Base-by-base conservation (phyloP, 129 eudicot species). In the Flaveria trinervia region DNA sequence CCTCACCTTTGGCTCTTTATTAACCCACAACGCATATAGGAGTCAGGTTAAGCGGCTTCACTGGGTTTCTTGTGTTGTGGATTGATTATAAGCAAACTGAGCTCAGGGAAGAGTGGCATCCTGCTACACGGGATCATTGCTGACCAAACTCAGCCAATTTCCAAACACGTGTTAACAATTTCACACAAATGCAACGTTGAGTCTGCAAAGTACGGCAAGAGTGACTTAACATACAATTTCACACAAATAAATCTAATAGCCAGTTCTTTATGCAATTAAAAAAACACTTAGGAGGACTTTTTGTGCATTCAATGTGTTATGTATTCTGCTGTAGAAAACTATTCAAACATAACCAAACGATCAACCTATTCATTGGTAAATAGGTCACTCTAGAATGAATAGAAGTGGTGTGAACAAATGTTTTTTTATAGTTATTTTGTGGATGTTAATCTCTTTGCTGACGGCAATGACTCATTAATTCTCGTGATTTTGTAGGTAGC, bases 401-500 rank as follows among this genome's bases (percentile, higher is more conserved):
- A 30, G 36, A 30, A 30, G 36, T 28, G 33, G 33, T 30, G 36
- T 30, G 36, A 30, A 30, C 36, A 48, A 64, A 48, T 48, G 9
- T 14, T 3, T 13, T 49, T 14, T 3, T 13, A 14, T 14, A 2
- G 12, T 66, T 13, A 3, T 18, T 17, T 50, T 18, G 16, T 30
- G 1, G 22, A 0, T 20, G 33, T n/a, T 48, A 12, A 68, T 54
- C 43, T 55, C 33, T 6, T 33, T 73, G 52, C 7, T 72, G 15
- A 9, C 15, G 25, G 5, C 15, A 41, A 39, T 16, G 45, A 67
- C 46, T 54, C n/a, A 41, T 28, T 66, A 0, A 10, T 5, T 18
- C 33, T 57, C 15, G 3, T 41, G 20, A 20, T 73, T 74, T 44
- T 65, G 9, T 80, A 66, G 84, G 84, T 80, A 74, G 75, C 33